These are phyloP conservation scores for Verticillium zaregamsianum DNA, from an alignment of 2,329 filamentous ascomycete species.

Conservation along the genomic window DNA sequence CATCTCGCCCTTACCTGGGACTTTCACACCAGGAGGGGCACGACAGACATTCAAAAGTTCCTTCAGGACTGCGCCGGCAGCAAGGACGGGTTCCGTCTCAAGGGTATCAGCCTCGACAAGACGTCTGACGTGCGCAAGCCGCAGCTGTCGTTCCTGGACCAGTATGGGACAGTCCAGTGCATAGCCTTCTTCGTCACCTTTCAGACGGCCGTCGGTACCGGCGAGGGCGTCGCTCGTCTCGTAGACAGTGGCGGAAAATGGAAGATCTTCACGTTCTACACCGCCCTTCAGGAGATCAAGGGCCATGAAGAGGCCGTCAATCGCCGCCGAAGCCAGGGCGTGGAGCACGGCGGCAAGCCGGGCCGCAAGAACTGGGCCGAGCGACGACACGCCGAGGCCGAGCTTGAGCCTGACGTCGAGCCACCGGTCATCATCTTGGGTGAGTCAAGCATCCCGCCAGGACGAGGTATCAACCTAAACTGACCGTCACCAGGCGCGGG, in stretches of 20 bases:
- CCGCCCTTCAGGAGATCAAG: conserved; percentile 42
- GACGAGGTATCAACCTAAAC: not conserved
- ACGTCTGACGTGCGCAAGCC: conserved; percentile 24
- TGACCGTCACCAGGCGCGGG: conserved; percentile 39
- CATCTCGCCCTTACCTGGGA: conserved; percentile 54
- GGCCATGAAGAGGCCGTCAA: conserved; percentile 41
- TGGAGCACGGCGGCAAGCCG: conserved; percentile 28
- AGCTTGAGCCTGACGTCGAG: conserved; percentile 9
- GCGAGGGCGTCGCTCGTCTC: conserved; percentile 52
- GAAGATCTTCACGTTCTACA: conserved; percentile 56
- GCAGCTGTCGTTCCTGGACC: conserved; percentile 27
- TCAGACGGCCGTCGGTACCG: conserved; percentile 48
- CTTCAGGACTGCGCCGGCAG: not conserved
- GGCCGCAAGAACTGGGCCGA: conserved; percentile 17
- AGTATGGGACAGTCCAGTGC: conserved; percentile 40
- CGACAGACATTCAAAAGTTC: not conserved
- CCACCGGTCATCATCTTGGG: conserved; percentile 14
- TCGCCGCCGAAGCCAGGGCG: conserved; percentile 42
- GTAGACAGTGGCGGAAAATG: conserved; percentile 32
- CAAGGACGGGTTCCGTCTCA: conserved; percentile 25
- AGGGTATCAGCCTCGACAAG: conserved; percentile 38
- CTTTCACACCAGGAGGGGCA: conserved; percentile 27
- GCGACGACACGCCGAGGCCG: conserved; percentile 8
- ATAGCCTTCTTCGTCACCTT: conserved; percentile 54
- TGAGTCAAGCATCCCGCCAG: conserved; percentile 15